Evolutionary conservation across 768 basidiomycete genomes (phyloP), one percentile per base, ranked within the genome.

Genomic region (Suillus sp.): DNA sequence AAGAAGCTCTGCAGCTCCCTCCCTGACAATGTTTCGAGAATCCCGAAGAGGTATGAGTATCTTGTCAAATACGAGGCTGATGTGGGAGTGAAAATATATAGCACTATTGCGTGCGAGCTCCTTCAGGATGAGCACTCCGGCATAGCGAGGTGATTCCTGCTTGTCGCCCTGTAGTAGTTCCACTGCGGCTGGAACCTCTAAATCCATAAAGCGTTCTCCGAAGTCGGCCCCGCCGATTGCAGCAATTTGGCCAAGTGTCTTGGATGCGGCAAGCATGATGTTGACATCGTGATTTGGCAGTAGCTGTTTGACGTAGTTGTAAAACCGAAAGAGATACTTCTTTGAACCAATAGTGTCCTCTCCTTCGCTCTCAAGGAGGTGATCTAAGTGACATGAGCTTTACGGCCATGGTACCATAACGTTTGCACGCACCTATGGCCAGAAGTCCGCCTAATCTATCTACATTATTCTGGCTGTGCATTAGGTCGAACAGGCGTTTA

Each of bases 181-280:
- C 35, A 95, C 89, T 6, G 93, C 92, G 16, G 86, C 87, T 51
- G 89, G 92, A 8, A 96, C 91, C 72, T 97, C 94, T 64, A 84
- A 89, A 66, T 93, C 90, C 85, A 96, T 93, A 70, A 96, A 95
- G 4, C 86, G 82, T 70, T 96, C 93, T 64, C 92, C 93, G 70
- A 96, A 92, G 30, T 88, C 87, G 0, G 86, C 83, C 2, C 92
- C 93, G 25, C 92, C 92, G 32, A 93, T 88, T 63, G 89, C 84
- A 37, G 91, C 91, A 71, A 96, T 96, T 69, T 88, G 84, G 0
- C 95, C 95, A 34, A 95, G 84, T 0, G 93, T 94, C 74, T 95
- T 92, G n/a, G 95, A 94, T 1, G 95, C 94, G 10, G 91, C 86
- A 40, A 95, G 84, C 95, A 98, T 98, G 72, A 99, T 88, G 74